Percentiles rank a stretch among this genome's conserved stretches.
Evolutionary conservation across 2,329 filamentous ascomycete genomes (phyloP).

Genomic region (Cladosporium sp.): DNA sequence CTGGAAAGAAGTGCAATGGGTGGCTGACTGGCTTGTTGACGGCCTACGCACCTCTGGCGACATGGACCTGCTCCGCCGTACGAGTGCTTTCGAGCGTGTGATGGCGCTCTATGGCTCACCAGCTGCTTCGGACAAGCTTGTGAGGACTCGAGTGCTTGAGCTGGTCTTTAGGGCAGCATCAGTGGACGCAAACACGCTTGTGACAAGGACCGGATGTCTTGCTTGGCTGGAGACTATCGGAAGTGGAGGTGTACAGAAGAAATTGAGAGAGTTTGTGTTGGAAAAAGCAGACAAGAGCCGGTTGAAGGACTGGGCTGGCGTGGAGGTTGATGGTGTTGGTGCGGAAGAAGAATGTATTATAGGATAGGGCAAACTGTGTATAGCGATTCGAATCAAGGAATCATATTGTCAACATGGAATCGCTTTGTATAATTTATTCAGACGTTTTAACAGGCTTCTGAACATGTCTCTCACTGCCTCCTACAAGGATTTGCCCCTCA

Average conservation of each 20-base stretch:
- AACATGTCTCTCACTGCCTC: too few species aligned
- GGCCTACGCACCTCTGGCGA: conserved; percentile 58
- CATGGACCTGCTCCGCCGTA: conserved; percentile 54
- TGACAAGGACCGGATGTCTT: conserved; percentile 69
- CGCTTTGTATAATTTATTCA: too few species aligned
- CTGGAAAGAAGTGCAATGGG: conserved; percentile 69
- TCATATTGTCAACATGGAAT: too few species aligned
- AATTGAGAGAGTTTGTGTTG: conserved; percentile 54
- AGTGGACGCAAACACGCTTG: conserved; percentile 67
- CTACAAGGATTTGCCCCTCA: too few species aligned
- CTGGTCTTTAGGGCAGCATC: conserved; percentile 61
- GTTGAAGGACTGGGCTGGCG: conserved; percentile 59
- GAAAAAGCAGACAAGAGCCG: conserved; percentile 63
- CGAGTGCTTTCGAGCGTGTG: conserved; percentile 65
- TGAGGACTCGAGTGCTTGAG: conserved; percentile 59
- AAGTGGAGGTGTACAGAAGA: conserved; percentile 41
- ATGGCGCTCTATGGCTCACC: conserved; percentile 65
- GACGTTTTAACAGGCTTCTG: too few species aligned
- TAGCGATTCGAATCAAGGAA: too few species aligned
- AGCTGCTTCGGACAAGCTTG: conserved; percentile 48
- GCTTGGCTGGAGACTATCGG: conserved; percentile 65
- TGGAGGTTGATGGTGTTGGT: conserved; percentile 6
- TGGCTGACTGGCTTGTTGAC: conserved; percentile 65
- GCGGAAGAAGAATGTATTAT: neutral
- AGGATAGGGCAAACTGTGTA: too few species aligned